Evolutionary conservation across 2,329 filamentous ascomycete species (phyloP), one percentile per base, ranked within the genome.

Genomic region (Alternaria dauci): DNA sequence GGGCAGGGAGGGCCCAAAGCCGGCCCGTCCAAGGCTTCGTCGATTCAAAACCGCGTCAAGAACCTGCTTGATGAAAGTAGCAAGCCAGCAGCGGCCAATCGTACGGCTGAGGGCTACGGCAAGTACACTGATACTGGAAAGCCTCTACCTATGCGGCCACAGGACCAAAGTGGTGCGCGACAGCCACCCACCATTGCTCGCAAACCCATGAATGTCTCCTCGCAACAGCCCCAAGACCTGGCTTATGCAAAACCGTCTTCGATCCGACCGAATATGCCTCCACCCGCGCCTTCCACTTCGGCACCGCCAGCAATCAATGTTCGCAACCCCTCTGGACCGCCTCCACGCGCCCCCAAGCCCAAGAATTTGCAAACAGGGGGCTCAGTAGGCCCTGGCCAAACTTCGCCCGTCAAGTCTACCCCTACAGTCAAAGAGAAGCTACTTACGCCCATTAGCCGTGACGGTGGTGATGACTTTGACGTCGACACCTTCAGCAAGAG

Each of bases 41-140:
- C 90, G 26, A 99, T 99, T 70, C 93, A 98, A 76, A 93, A 92
- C 73, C 90, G 94, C 65, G 92, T 99, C 55, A 92, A 96, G 80
- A 92, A 88, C 51, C 83, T 98, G 51, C 82, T 99, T 16, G 89
- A 89, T 62, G 94, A 97, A 72, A 92, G 90, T 41, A 71, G 68
- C 56, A 78, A 78, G 54, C 83, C 87, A 5, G 80, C 84, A 1
- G 75, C 85, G 1, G 80, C 81, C 14, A 85, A 87, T 28, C 88
- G 89, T 67, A 97, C 93, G 0, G 94, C 94, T 1, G 89, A 94
- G 65, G 94, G 94, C 0, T 98, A 98, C 75, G 95, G 95, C 8
- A 89, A 89, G 61, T 97, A 91, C 76, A 93, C 94, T 20, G 91
- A 75, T 25, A 70, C 68, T 1, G 68, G 66, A 12, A 77, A 77